A percentile compares a stretch with the other conserved stretches of the same genome.
Conservation (phyloP, 2,329 filamentous ascomycete genomes). For the Mycosphaerelloides madeirae region DNA sequence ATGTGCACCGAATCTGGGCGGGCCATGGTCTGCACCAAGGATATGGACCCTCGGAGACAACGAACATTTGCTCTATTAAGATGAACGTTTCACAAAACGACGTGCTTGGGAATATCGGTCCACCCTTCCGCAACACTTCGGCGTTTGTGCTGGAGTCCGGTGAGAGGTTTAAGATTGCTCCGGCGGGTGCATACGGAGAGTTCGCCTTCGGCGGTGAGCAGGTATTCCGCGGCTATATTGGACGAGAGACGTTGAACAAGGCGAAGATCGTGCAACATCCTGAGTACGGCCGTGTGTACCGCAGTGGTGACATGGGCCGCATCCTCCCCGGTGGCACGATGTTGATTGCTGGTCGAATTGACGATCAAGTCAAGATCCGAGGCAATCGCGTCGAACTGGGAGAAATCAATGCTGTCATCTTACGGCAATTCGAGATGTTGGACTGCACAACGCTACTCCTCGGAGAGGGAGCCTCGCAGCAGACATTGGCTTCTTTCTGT, state of each 20-base stretch:
- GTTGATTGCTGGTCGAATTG: slow-evolving; percentile 65
- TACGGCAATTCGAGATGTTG: slow-evolving; percentile 48
- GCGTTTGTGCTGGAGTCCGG: slow-evolving; percentile 55
- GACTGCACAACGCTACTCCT: slow-evolving; percentile 63
- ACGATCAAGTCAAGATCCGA: slow-evolving; percentile 76
- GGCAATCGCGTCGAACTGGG: slow-evolving; percentile 75
- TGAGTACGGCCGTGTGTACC: slow-evolving; percentile 67
- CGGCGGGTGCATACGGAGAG: slow-evolving; percentile 71
- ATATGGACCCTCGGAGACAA: slow-evolving; percentile 81
- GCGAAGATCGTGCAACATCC: slow-evolving; percentile 67
- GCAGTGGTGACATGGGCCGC: slow-evolving; percentile 76
- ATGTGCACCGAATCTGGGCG: slow-evolving; percentile 66
- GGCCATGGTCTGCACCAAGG: slow-evolving; percentile 67
- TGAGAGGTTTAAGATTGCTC: slow-evolving; percentile 51
- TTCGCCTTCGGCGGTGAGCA: slow-evolving; percentile 84
- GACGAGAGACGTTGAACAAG: slow-evolving; percentile 57
- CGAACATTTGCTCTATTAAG: slow-evolving; percentile 78
- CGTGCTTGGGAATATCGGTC: slow-evolving; percentile 70
- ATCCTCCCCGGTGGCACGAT: slow-evolving; percentile 73
- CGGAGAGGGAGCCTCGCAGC: slow-evolving; percentile 35
- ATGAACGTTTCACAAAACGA: slow-evolving; percentile 54
- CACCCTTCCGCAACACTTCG: slow-evolving; percentile 69
- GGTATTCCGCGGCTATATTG: slow-evolving; percentile 68
- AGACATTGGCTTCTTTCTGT: slow-evolving; percentile 66
- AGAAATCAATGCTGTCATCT: slow-evolving; percentile 64